These are phyloP conservation scores for Penstemon eatonii DNA, from an alignment of 257 asterid species.

Conservation along the genomic window DNA sequence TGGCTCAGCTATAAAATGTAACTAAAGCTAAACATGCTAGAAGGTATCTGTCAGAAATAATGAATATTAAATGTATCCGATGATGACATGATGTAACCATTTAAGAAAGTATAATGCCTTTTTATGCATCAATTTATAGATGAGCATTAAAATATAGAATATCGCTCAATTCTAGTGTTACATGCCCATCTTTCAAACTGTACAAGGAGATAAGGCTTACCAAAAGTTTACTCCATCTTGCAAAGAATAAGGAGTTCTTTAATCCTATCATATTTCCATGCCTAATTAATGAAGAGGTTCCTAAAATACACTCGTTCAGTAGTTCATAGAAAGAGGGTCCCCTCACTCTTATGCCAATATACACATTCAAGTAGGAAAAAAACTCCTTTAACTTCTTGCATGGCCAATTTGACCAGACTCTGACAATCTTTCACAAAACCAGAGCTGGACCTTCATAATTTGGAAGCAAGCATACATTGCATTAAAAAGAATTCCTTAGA, in stretches of 20 bases:
- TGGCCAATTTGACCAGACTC: too few relatives aligned
- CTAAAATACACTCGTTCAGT: neutral
- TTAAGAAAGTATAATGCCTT: neutral
- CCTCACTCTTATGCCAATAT: neutral
- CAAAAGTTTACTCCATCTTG: neutral
- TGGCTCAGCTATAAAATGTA: constrained; percentile 12
- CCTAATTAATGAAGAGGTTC: neutral
- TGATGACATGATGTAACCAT: too few relatives aligned
- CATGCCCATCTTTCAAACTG: neutral
- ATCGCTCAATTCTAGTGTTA: neutral
- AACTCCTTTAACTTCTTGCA: neutral
- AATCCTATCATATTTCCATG: too few relatives aligned
- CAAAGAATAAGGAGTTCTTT: neutral
- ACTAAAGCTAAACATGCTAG: constrained; percentile 4
- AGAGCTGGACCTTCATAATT: too few relatives aligned
- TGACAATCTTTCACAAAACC: too few relatives aligned
- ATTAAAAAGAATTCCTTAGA: too few relatives aligned
- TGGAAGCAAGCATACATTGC: too few relatives aligned
- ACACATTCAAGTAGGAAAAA: neutral
- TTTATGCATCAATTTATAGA: neutral
- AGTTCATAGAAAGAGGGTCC: neutral
- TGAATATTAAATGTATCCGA: too few relatives aligned
- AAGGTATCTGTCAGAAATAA: neutral
- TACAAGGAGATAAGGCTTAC: neutral
- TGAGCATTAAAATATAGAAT: constrained; percentile 4